Conservation (phyloP, 2,329 filamentous ascomycete species). For the Pyrenochaeta sp. region DNA sequence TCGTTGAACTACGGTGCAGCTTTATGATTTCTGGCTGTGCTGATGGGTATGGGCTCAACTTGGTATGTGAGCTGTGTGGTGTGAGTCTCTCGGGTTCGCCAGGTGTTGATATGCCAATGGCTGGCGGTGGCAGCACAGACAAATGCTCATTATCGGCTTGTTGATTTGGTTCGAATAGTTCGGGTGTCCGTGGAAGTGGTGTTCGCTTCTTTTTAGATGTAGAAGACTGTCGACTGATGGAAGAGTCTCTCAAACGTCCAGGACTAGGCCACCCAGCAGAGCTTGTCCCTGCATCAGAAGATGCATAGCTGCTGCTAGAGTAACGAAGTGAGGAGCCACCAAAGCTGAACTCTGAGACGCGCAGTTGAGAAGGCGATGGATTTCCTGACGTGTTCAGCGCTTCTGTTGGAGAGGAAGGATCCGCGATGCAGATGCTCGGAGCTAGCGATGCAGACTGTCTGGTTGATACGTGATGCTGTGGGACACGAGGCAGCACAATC, state of each 20-base stretch:
- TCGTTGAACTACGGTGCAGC: constrained; percentile 43
- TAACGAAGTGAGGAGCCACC: constrained; percentile 84
- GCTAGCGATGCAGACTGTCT: constrained; percentile 8
- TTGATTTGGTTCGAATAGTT: constrained; percentile 21
- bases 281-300: constrained; percentile 68
- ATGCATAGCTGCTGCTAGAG: constrained; percentile 84
- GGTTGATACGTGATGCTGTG: constrained; percentile 7
- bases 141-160: constrained; percentile 19
- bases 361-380: constrained; percentile 24
- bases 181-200: constrained; percentile 21
- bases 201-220: constrained; percentile 20
- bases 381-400: constrained; percentile 8
- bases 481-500: constrained; percentile 7
- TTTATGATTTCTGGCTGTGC: constrained; percentile 29
- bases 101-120: constrained; percentile 25
- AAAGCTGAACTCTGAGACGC: constrained; percentile 38
- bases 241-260: constrained; percentile 14
- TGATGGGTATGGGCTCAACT: constrained; percentile 28
- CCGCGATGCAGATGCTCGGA: constrained; percentile 1
- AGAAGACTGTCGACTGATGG: constrained; percentile 13
- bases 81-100: constrained; percentile 16
- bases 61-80: constrained; percentile 26
- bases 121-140: constrained; percentile 34
- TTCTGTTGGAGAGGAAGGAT: constrained; percentile 16
- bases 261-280: constrained; percentile 22